phyloP scores from a whole-genome alignment of 1,139 yeast species.

The Candida neerlandica region DNA sequence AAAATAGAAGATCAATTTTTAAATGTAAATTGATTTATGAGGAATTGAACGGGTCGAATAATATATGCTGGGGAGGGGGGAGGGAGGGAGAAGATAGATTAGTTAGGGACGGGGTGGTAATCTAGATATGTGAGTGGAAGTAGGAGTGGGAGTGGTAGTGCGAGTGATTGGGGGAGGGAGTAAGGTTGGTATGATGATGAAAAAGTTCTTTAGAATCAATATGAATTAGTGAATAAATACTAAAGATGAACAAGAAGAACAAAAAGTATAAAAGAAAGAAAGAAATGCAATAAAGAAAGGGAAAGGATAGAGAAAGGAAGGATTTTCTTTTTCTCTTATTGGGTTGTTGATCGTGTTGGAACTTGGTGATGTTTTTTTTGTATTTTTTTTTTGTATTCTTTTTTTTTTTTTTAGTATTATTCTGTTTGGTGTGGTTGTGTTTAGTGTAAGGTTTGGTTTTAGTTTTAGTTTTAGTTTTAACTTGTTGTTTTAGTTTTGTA shows the following conservation, averaged over 20 bases:
- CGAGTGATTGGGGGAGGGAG: background rate
- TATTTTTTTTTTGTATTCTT: background rate
- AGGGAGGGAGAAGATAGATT: too few relatives aligned
- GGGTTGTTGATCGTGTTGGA: background rate
- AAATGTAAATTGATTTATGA: background rate
- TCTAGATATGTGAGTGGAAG: too few relatives aligned
- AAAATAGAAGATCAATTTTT: background rate
- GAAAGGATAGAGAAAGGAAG: background rate
- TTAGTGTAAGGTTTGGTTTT: background rate
- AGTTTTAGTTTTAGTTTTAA: background rate
- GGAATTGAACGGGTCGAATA: background rate
- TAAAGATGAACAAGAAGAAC: background rate
- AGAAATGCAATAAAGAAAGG: background rate
- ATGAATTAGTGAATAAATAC: background rate
- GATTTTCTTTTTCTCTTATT: background rate
- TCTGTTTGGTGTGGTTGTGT: background rate
- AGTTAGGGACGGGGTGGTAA: background rate
- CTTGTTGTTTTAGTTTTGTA: background rate
- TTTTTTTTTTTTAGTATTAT: background rate
- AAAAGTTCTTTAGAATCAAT: too few relatives aligned
- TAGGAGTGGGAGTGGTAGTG: background rate
- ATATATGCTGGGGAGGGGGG: background rate
- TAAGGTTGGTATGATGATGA: background rate
- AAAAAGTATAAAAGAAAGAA: background rate
- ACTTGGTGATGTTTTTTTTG: constrained; percentile 1